Percentiles rank a stretch among this genome's conserved stretches.
Conservation (phyloP, 148 eudicot species). For the Rhododendron mucronatum region DNA sequence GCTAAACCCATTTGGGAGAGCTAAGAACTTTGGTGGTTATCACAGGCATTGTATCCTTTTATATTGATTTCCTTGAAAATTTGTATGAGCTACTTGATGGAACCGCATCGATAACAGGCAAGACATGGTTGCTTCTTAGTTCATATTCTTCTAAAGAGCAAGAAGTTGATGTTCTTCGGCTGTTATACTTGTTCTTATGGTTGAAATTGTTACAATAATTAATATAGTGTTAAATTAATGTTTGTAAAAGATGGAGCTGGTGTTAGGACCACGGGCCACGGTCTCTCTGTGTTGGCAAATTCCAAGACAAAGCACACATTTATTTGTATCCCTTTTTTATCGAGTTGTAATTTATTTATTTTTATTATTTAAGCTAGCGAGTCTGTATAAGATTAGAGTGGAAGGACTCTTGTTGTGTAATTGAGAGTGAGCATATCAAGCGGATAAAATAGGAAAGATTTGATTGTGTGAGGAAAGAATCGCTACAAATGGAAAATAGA, state of each 20-base stretch:
- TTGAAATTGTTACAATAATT: neutral
- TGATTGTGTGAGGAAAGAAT: too few species aligned
- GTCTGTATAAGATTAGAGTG: too few species aligned
- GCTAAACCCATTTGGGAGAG: neutral
- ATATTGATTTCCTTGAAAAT: slow-evolving; percentile 69
- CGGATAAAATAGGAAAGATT: too few species aligned
- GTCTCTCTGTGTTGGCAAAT: too few species aligned
- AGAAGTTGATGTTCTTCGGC: slow-evolving; percentile 3
- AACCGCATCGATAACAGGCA: slow-evolving; percentile 82
- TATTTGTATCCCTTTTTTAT: too few species aligned
- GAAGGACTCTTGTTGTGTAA: too few species aligned
- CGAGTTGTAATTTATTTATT: too few species aligned
- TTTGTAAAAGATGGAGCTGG: neutral
- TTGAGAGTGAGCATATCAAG: too few species aligned
- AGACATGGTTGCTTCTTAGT: slow-evolving; percentile 12
- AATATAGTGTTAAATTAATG: neutral
- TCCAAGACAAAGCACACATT: too few species aligned
- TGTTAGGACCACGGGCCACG: too few species aligned
- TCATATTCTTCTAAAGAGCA: neutral
- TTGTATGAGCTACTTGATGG: slow-evolving; percentile 66
- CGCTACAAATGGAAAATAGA: too few species aligned
- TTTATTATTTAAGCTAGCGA: too few species aligned
- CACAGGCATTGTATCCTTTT: slow-evolving; percentile 68
- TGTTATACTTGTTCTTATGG: neutral
- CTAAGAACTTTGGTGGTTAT: slow-evolving; percentile 6